Evolutionary conservation across 1,284 basidiomycete genomes (phyloP).

Genomic region (Gymnopus androsaceus): DNA sequence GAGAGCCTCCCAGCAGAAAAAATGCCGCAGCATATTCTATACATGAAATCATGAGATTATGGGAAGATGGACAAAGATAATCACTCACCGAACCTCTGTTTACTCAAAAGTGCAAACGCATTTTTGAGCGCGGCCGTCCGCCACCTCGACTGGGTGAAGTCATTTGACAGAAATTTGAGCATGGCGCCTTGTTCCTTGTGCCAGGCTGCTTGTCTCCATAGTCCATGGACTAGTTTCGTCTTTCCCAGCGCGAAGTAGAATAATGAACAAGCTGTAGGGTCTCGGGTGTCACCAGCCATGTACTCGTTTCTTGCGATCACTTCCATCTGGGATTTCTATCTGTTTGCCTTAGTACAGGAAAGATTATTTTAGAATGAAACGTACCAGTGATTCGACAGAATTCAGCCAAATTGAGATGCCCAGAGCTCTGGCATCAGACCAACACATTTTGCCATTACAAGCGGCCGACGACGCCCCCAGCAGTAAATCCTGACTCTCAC

Average conservation of each 20-base stretch:
- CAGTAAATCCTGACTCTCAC: constrained; percentile 86
- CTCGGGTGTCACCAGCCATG: constrained; percentile 80
- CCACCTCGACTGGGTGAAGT: constrained; percentile 88
- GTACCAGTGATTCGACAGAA: constrained; percentile 74
- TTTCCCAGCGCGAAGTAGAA: constrained; percentile 96
- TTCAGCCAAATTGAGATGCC: constrained; percentile 90
- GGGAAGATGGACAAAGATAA: too few species aligned
- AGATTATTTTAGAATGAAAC: constrained; percentile 27
- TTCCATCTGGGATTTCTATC: constrained; percentile 83
- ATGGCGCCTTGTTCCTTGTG: constrained; percentile 90
- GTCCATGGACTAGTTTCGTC: constrained; percentile 85
- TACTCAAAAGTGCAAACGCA: constrained; percentile 90
- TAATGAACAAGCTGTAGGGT: constrained; percentile 88
- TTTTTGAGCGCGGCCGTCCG: constrained; percentile 95
- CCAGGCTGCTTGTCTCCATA: constrained; percentile 95
- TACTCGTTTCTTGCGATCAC: constrained; percentile 92
- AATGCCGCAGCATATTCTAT: constrained; percentile 96
- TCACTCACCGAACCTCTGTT: constrained; percentile 88
- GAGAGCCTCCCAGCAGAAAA: constrained; percentile 87
- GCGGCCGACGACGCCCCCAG: constrained; percentile 70
- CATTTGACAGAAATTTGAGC: constrained; percentile 92
- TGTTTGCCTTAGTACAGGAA: neutral
- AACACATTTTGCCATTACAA: constrained; percentile 82
- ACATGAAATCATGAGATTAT: constrained; percentile 8
- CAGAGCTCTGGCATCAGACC: constrained; percentile 83